Base-by-base conservation (phyloP, 108 stramenopile genomes). In the Cyclostephanos invisitatus region DNA sequence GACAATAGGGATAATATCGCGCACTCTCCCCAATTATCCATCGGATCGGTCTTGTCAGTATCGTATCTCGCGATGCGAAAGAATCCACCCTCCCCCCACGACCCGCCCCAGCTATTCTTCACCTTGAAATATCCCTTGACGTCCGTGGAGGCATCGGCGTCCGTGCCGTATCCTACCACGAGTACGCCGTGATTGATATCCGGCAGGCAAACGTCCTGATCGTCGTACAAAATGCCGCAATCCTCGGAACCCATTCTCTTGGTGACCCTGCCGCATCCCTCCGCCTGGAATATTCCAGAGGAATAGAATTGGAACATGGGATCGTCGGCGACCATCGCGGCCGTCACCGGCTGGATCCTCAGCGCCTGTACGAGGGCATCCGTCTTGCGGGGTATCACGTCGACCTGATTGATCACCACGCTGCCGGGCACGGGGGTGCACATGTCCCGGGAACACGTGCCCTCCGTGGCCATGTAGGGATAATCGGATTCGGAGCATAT, bases 281-380 rank as follows among this genome's bases (percentile, higher is more conserved):
- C 82, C n/a, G 80, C 86, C 27, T 83, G 82, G 56, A 96, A 85
- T 28, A 99, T 96, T n/a, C 98, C 98, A 17, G 67, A 71, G 68
- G 85, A 92, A 90, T 99, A 99, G 67, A 99, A 96, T 84, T 98
- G 97, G 67, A 98, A 98, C 60, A 78, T 85, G 57, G 87, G 86
- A 56, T 91, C 87, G 49, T 81, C 71, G 1, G 91, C 92, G 47
- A 91, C 89, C 54, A 94, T 88, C 40, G 96, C 96, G 36, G 91
- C 80, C 11, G 82, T 85, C 48, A 94, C 87, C 14, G 93, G 95
- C 54, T 90, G 87, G 68, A 91, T 83, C 66, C 84, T 72, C 27
- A 92, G 29, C 3, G 91, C 91, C 8, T 91, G 80, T 55, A 82
- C 35, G 24, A 98, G 75, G 9, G 92, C 87, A n/a, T 88, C 59